Percentiles rank a stretch among this genome's conserved stretches.
Conservation (phyloP, 108 stramenopile genomes). For the Nitzschia sp. region DNA sequence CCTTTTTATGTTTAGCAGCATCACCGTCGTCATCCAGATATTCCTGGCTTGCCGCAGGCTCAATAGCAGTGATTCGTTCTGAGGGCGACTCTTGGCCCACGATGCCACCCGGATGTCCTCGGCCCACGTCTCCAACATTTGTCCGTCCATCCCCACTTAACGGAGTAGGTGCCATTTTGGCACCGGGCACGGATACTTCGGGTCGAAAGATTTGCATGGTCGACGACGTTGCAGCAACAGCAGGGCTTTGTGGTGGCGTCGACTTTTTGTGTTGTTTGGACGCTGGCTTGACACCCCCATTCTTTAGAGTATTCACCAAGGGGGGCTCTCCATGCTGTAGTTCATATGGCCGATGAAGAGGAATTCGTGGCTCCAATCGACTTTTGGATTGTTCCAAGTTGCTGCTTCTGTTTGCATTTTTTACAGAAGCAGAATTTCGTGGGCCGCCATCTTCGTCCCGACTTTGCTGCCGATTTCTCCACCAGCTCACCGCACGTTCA, state of each 20-base stretch:
- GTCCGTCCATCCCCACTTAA: no score
- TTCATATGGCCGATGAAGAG: neutral
- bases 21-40: neutral
- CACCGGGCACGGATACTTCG: neutral
- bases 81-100: neutral
- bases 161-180: neutral
- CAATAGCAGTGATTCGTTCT: slow-evolving; percentile 4
- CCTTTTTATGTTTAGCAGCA: neutral
- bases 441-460: neutral
- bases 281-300: slow-evolving; percentile 7
- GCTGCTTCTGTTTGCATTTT: neutral
- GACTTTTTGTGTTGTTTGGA: neutral
- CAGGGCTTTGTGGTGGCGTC: neutral
- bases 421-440: neutral
- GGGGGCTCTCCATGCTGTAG: neutral
- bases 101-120: no score
- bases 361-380: slow-evolving; percentile 1
- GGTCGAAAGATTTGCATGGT: slow-evolving; percentile 1
- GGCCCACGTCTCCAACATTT: no score
- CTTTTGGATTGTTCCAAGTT: slow-evolving; percentile 3
- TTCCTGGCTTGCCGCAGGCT: neutral
- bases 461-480: slow-evolving; percentile 1
- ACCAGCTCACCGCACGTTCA: slow-evolving; percentile 11
- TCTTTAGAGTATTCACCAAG: slow-evolving; percentile 3
- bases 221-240: no score